Evolutionary conservation across 495 filamentous ascomycete species (phyloP).

Genomic region (Xylaria nigripes): DNA sequence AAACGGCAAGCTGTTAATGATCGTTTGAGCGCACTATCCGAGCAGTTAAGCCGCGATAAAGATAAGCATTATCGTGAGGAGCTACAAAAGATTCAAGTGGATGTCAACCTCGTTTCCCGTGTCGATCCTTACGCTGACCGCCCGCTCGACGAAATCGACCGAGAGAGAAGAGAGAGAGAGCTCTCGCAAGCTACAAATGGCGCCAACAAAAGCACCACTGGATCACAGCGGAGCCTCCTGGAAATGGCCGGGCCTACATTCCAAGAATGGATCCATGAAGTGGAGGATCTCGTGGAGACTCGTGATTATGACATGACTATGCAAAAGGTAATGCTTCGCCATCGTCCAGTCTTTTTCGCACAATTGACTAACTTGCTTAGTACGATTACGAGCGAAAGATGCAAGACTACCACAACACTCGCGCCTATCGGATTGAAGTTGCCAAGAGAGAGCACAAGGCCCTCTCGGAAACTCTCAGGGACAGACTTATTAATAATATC

Average conservation of each 20-base stretch:
- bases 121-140: slow-evolving; percentile 69
- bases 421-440: slow-evolving; percentile 58
- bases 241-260: slow-evolving; percentile 73
- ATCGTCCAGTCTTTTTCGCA: not conserved
- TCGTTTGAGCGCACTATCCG: slow-evolving; percentile 61
- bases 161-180: slow-evolving; percentile 53
- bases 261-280: slow-evolving; percentile 66
- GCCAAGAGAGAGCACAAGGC: slow-evolving; percentile 74
- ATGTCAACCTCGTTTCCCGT: slow-evolving; percentile 76
- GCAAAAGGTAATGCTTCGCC: slow-evolving; percentile 54
- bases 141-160: slow-evolving; percentile 60
- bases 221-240: slow-evolving; percentile 38
- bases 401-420: slow-evolving; percentile 42
- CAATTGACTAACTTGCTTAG: slow-evolving; percentile 27
- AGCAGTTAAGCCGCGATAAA: slow-evolving; percentile 68
- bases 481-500: slow-evolving; percentile 73
- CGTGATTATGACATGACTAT: slow-evolving; percentile 70
- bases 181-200: slow-evolving; percentile 54
- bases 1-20: slow-evolving; percentile 71
- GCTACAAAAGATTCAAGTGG: slow-evolving; percentile 77
- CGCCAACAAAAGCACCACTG: slow-evolving; percentile 38
- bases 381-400: slow-evolving; percentile 48
- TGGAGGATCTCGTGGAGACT: slow-evolving; percentile 78
- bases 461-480: slow-evolving; percentile 69
- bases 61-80: slow-evolving; percentile 83